Conservation (phyloP, 129 eudicot genomes). For the Ambrosia artemisiifolia region DNA sequence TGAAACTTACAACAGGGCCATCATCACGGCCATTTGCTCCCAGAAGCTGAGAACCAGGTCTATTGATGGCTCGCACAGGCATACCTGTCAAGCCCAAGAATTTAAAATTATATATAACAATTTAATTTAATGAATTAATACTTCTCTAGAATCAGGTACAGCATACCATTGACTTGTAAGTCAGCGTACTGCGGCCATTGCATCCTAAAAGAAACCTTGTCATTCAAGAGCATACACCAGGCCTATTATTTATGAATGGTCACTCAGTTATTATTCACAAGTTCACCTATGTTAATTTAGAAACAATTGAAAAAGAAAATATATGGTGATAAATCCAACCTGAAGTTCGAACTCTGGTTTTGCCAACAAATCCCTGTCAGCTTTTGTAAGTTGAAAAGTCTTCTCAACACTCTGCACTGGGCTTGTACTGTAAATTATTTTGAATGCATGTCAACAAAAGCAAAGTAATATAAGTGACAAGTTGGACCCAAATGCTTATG, state of each 20-base stretch:
- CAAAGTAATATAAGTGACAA: neutral
- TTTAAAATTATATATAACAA: neutral
- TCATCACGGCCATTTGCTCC: slow-evolving; percentile 99
- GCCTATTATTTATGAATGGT: slow-evolving; percentile 46
- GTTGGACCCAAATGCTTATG: neutral
- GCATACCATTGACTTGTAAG: slow-evolving; percentile 83
- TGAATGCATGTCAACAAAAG: neutral
- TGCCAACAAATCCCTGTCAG: slow-evolving; percentile 65
- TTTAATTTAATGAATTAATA: neutral
- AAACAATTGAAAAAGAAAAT: neutral
- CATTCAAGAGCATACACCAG: slow-evolving; percentile 98
- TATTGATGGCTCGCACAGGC: slow-evolving; percentile 82
- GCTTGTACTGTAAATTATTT: slow-evolving; percentile 49
- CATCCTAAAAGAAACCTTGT: slow-evolving; percentile 91
- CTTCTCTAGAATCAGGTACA: neutral
- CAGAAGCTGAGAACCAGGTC: slow-evolving; percentile 89
- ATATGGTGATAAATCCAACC: slow-evolving; percentile 41
- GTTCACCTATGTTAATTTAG: slow-evolving; percentile 15
- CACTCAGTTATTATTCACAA: slow-evolving; percentile 19
- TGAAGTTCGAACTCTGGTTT: slow-evolving; percentile 87
- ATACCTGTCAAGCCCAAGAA: slow-evolving; percentile 46
- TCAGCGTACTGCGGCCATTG: slow-evolving; percentile 99
- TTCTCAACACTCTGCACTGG: slow-evolving; percentile 80
- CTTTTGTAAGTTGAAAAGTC: slow-evolving; percentile 82
- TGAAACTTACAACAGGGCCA: slow-evolving; percentile 82